These are phyloP conservation scores for Nicotiana noctiflora DNA, from an alignment of 257 asterid genomes.

Conservation along the genomic window DNA sequence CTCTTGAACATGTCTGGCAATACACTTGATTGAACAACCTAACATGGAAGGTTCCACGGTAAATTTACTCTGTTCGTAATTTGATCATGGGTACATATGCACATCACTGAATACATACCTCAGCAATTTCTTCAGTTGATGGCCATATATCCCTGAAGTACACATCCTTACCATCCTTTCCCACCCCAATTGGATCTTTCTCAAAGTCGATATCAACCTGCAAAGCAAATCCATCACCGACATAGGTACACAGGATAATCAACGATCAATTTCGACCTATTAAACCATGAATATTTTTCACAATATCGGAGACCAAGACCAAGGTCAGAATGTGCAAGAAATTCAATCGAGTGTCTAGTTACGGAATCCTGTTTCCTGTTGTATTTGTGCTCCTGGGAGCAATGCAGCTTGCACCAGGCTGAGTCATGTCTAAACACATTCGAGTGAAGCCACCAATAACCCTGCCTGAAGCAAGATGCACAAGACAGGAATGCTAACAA, in stretches of 20 bases:
- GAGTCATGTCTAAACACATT: not conserved
- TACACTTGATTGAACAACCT: constrained; percentile 90
- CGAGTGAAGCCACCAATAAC: not conserved
- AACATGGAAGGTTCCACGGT: constrained; percentile 8
- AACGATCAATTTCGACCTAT: not conserved
- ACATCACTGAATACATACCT: constrained; percentile 35
- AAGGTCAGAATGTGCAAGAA: not conserved
- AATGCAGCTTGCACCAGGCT: constrained; percentile 1
- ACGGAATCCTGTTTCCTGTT: not conserved
- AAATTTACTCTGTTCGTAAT: not conserved
- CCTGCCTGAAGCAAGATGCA: not conserved
- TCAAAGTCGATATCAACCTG: constrained; percentile 94
- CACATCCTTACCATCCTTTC: constrained; percentile 77
- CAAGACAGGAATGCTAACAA: not conserved
- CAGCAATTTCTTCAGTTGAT: constrained; percentile 81
- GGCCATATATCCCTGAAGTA: constrained; percentile 95
- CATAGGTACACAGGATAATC: not conserved
- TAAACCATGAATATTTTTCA: not conserved
- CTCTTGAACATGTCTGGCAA: constrained; percentile 92
- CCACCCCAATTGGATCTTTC: constrained; percentile 87
- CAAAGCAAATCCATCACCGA: not conserved
- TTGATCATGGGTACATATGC: not conserved
- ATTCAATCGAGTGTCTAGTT: not conserved
- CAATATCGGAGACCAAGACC: not conserved
- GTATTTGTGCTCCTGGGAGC: not conserved